A percentile compares a stretch with the other conserved stretches of the same genome.
phyloP scores from a whole-genome alignment of 495 filamentous ascomycete genomes.

The Platismatia glauca region DNA sequence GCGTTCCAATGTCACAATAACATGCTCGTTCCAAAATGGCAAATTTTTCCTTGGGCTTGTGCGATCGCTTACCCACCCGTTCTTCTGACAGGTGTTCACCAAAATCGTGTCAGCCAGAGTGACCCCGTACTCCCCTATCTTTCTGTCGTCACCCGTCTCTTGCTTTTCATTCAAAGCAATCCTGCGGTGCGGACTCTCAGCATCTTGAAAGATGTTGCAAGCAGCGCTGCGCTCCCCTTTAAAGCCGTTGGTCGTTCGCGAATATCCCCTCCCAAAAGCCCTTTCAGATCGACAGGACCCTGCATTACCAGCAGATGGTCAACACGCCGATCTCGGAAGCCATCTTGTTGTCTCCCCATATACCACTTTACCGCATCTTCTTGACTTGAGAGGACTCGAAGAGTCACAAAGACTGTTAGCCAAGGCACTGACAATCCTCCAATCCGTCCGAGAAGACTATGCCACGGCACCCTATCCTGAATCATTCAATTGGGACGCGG shows the following conservation, averaged over 20 bases:
- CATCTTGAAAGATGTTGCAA: neutral
- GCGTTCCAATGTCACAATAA: slow-evolving; percentile 3
- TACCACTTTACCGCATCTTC: slow-evolving; percentile 53
- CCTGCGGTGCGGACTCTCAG: neutral
- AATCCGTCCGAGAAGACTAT: slow-evolving; percentile 56
- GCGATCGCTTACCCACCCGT: neutral
- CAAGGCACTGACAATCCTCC: slow-evolving; percentile 54
- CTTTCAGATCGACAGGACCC: neutral
- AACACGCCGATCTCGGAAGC: slow-evolving; percentile 18
- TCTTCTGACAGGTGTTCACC: no score
- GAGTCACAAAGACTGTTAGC: slow-evolving; percentile 58
- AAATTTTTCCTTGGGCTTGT: neutral
- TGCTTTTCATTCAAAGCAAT: neutral
- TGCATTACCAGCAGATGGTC: slow-evolving; percentile 3
- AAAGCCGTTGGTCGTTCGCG: neutral
- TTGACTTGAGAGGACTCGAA: slow-evolving; percentile 59
- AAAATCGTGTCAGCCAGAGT: no score
- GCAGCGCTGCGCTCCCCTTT: neutral
- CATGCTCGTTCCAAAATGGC: slow-evolving; percentile 2
- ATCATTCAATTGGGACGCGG: slow-evolving; percentile 67
- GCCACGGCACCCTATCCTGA: slow-evolving; percentile 65
- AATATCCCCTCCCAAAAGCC: neutral
- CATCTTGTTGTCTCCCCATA: slow-evolving; percentile 64
- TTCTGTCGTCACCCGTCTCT: neutral
- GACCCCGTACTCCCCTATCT: neutral